These are phyloP conservation scores for Blastocystis sp. DNA, from an alignment of 352 stramenopile species.

Conservation along the genomic window DNA sequence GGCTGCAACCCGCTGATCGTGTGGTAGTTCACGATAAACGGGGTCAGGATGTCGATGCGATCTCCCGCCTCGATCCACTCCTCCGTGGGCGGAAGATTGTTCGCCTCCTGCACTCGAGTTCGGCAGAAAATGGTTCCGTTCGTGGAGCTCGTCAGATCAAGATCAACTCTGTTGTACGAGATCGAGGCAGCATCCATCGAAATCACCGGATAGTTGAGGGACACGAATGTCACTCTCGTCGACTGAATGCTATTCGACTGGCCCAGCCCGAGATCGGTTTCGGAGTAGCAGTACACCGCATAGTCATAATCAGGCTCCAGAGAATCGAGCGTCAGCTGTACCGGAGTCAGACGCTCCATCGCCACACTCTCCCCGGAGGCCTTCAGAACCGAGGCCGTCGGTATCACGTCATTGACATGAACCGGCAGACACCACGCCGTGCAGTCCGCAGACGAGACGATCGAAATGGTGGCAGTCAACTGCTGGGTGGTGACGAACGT, in stretches of 20 bases:
- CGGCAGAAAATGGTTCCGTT: neutral
- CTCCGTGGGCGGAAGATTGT: neutral
- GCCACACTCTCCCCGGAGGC: neutral
- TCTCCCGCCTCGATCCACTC: neutral
- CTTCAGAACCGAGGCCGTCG: neutral
- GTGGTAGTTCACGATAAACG: neutral
- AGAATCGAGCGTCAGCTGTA: neutral
- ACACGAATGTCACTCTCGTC: neutral
- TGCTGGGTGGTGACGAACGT: neutral
- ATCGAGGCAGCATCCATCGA: neutral
- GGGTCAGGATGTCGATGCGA: neutral
- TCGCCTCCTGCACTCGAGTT: neutral
- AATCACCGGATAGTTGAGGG: constrained; percentile 15
- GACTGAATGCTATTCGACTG: neutral
- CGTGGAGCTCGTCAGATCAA: neutral
- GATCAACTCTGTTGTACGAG: neutral
- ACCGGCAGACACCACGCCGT: neutral
- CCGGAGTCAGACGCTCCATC: neutral
- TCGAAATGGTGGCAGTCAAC: neutral
- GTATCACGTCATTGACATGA: constrained; percentile 3
- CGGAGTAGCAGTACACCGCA: constrained; percentile 20
- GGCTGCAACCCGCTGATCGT: neutral
- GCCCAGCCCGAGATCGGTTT: neutral
- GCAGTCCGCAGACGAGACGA: neutral
- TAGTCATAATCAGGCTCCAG: constrained; percentile 10